Percentiles rank a stretch among this genome's conserved stretches.
Evolutionary conservation across 495 filamentous ascomycete species (phyloP).

Genomic region (Neurospora discreta): DNA sequence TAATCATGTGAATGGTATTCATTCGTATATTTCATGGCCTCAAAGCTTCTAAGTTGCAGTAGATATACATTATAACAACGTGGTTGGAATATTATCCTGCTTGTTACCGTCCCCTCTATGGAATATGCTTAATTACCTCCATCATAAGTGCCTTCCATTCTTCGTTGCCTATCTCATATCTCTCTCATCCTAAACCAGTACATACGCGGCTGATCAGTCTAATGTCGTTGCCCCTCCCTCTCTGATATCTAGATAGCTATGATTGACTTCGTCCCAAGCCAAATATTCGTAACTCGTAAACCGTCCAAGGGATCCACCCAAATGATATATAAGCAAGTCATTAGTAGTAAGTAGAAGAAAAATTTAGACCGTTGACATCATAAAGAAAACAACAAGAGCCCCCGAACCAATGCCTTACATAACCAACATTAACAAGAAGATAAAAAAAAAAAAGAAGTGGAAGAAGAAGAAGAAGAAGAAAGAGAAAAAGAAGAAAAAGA

Average conservation of each 20-base stretch:
- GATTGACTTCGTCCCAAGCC: not conserved
- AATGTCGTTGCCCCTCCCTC: not conserved
- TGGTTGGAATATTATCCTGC: not conserved
- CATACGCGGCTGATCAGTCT: not conserved
- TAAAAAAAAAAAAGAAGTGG: not conserved
- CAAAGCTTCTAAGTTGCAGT: not conserved
- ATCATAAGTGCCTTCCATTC: not conserved
- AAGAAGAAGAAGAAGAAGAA: too few species aligned
- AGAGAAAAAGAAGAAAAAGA: too few species aligned
- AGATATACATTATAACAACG: not conserved
- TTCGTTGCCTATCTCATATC: not conserved
- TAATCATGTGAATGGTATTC: not conserved
- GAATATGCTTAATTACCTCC: not conserved
- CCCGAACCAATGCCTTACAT: too few species aligned
- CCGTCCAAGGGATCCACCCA: not conserved
- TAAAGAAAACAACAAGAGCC: not conserved
- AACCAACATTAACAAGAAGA: too few species aligned
- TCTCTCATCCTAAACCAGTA: not conserved
- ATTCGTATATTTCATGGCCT: not conserved
- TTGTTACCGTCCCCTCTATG: not conserved
- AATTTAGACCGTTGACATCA: not conserved
- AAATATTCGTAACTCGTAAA: not conserved
- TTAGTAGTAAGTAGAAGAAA: not conserved
- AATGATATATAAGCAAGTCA: not conserved
- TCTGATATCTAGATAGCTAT: not conserved